Base-by-base conservation (phyloP, 1,139 yeast genomes). In the Debaryomyces fabryi region DNA sequence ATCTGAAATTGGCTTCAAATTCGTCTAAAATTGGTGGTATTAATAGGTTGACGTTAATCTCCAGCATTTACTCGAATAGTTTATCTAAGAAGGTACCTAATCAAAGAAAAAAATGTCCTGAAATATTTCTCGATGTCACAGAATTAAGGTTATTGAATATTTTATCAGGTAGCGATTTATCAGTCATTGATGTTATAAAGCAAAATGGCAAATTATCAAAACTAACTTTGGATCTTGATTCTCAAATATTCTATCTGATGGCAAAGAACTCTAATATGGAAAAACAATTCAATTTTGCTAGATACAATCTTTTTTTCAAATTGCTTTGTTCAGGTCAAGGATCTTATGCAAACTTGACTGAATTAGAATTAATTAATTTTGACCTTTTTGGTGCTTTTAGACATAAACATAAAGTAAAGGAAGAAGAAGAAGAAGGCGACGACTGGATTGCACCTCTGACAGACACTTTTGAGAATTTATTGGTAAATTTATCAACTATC, bases 221-320 rank as follows among this genome's bases (percentile, higher is more conserved):
- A 4, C 56, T 82, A 36, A 61, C 71, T 3, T 60, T 83, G 20
- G 86, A 82, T 54, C 59, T 82, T 43, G 68, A 69, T 46, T 81
- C 86, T 16, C 65, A 64, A 27, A 71, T 82, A 7, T 82, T 83
- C 52, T 76, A 79, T 65, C 53, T 50, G 15, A 53, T 54, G 10
- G 46, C 45, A 3, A 34, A 45, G 15, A 52, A 47, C 36, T 40
- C 48, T 2, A 38, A 46, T 6, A 48, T 47, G 3, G 52, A 53
- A 8, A 55, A 40, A 30, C 45, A 52, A 7, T 75, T 76, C 58
- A 69, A 72, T 48, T 75, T 69, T 49, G 56, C 62, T n/a, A 60
- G 63, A 41, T 76, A 63, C 51, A 75, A 72, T 52, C 69, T 68
- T n/a, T 73, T 76, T 46, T 76, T 76, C 59, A 65, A 72, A 50